Base-by-base conservation (phyloP, 352 stramenopile species). In the Aphanomyces cochlioides region DNA sequence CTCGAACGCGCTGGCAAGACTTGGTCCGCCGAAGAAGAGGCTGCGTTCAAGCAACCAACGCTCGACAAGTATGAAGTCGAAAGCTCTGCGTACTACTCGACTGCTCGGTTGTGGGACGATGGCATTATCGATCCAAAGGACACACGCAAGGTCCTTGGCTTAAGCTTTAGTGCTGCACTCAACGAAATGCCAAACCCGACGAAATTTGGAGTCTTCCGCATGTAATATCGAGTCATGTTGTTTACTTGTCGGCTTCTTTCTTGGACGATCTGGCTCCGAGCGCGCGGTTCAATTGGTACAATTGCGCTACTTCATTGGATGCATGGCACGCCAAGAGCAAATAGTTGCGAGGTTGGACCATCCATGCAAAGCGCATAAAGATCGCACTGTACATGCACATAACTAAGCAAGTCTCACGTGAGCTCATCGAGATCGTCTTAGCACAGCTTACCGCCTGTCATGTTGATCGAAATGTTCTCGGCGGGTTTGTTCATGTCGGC, bases 71-170 rank as follows among this genome's bases (percentile, higher is more conserved):
- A 98, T 73, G 93, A 98, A 47, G 70, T 78, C 50, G 95, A 99
- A 76, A 96, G 90, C 65, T 96, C 87, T 19, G 84, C 94, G 5
- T 98, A 98, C 73, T 99, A 95, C 79, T 97, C 92, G 38, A 98
- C 90, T 15, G 96, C 96, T 5, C 85, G 96, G 37, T 81, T 99
- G 37, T 99, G 96, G 96, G 97, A 99, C 78, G 97, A 99, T 79
- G 97, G 97, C 38, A 96, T 99, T 56, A 99, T 99, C 74, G 87
- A 98, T 65, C 94, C 97, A 3, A 92, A 91, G 69, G 91, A 99
- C 68, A 99, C 96, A 17, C 78, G 90, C 56, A 89, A 93, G 65
- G 83, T 96, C 37, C 73, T 96, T 19, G 88, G 85, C 37, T 71
- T 95, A 41, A 92, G 83, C 69, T 77, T 95, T 5, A 87, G 81